These are phyloP conservation scores for Oryza coarctata DNA, from an alignment of 176 grass and related monocot genomes.

Conservation along the genomic window DNA sequence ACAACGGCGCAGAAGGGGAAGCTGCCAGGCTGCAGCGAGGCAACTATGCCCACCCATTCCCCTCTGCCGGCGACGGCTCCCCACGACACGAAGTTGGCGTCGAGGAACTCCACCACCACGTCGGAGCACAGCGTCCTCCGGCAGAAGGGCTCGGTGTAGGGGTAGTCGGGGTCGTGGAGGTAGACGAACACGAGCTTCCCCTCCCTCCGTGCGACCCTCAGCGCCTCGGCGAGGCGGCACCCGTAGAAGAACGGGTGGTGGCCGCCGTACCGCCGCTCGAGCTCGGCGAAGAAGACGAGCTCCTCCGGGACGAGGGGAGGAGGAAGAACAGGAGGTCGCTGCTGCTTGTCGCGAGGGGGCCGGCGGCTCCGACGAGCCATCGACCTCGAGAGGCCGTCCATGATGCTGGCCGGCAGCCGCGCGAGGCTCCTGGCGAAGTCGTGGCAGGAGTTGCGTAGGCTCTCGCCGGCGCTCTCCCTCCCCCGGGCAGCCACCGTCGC, in stretches of 20 bases:
- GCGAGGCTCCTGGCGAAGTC: neutral
- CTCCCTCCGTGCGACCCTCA: slow-evolving; percentile 48
- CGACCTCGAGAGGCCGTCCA: neutral
- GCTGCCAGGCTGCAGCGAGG: slow-evolving; percentile 43
- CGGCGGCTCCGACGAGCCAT: neutral
- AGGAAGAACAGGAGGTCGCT: neutral
- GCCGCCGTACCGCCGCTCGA: slow-evolving; percentile 58
- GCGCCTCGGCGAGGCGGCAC: slow-evolving; percentile 55
- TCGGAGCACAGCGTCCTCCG: slow-evolving; percentile 60
- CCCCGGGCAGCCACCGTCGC: no score
- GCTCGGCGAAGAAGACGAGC: slow-evolving; percentile 51
- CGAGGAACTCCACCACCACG: slow-evolving; percentile 69
- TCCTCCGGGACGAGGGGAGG: slow-evolving; percentile 41
- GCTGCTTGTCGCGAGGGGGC: neutral
- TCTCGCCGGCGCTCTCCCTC: neutral
- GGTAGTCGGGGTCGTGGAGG: slow-evolving; percentile 53
- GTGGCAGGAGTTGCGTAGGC: neutral
- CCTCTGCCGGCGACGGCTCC: slow-evolving; percentile 43
- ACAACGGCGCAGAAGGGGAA: slow-evolving; percentile 77
- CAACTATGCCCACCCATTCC: slow-evolving; percentile 46
- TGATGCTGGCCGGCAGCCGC: neutral
- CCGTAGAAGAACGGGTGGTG: slow-evolving; percentile 76
- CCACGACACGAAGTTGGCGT: slow-evolving; percentile 69
- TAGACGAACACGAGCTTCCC: slow-evolving; percentile 64
- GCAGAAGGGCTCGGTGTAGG: slow-evolving; percentile 56